Percentiles rank a stretch among this genome's conserved stretches.
These are phyloP conservation scores for Saururus chinensis DNA, from an alignment of 164 flowering plant species.

Conservation along the genomic window DNA sequence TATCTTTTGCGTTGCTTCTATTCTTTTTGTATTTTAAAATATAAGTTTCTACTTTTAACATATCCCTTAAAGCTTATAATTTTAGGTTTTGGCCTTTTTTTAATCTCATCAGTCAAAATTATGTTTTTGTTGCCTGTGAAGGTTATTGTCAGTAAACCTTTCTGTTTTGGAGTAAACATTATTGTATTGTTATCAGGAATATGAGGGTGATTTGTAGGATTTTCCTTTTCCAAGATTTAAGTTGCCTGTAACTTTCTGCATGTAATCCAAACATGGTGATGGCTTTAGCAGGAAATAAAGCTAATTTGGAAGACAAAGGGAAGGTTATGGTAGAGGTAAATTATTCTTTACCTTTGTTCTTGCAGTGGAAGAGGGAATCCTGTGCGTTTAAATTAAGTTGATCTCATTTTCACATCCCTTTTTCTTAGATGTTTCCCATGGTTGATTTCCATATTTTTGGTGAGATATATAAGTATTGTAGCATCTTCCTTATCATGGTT, in stretches of 20 bases:
- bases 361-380: neutral
- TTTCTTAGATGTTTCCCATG: neutral
- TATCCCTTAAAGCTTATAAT: neutral
- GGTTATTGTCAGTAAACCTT: neutral
- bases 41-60: neutral
- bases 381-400: neutral
- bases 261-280: constrained; percentile 84
- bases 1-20: too few species aligned
- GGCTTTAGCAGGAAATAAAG: constrained; percentile 91
- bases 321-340: constrained; percentile 47
- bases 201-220: neutral
- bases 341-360: constrained; percentile 3
- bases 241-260: constrained; percentile 10
- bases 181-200: neutral
- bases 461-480: neutral
- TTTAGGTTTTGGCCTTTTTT: neutral
- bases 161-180: neutral
- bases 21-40: too few species aligned
- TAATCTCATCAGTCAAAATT: neutral
- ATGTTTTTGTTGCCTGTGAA: too few species aligned
- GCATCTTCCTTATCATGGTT: neutral
- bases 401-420: neutral
- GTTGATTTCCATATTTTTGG: neutral
- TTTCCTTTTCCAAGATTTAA: neutral
- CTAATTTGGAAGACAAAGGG: constrained; percentile 61